A percentile compares a stretch with the other conserved stretches of the same genome.
These are phyloP conservation scores for Agaricus sinodeliciosus DNA, from an alignment of 768 basidiomycete genomes.

Conservation along the genomic window DNA sequence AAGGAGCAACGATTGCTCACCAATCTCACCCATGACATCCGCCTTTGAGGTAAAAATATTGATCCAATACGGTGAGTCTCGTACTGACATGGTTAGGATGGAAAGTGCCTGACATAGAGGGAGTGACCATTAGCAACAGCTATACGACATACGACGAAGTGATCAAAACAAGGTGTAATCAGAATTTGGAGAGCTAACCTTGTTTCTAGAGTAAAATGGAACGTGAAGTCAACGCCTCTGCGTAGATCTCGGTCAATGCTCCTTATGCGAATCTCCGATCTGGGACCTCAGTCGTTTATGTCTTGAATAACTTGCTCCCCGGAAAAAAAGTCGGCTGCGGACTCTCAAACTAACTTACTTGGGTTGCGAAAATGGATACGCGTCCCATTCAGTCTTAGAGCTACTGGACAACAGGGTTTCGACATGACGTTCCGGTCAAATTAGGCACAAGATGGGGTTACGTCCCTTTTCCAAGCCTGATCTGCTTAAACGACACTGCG, in stretches of 20 bases:
- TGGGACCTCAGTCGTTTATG: constrained; percentile 5
- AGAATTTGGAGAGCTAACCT: neutral
- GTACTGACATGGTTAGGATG: neutral
- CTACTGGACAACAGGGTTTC: constrained; percentile 8
- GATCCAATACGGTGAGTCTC: neutral
- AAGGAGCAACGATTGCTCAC: constrained; percentile 8
- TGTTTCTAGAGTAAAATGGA: constrained; percentile 3
- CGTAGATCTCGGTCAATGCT: constrained; percentile 8
- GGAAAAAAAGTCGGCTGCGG: constrained; percentile 11
- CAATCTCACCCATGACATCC: neutral
- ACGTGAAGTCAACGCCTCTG: constrained; percentile 5
- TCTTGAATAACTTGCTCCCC: neutral
- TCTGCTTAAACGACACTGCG: constrained; percentile 19
- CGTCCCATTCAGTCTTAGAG: constrained; percentile 11
- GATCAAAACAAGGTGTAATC: neutral
- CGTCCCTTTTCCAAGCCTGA: constrained; percentile 6
- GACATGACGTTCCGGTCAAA: constrained; percentile 14
- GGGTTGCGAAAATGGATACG: constrained; percentile 12
- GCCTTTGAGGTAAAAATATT: neutral
- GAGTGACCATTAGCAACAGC: neutral
- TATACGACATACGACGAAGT: neutral
- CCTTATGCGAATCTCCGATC: constrained; percentile 10
- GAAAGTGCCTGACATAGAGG: neutral
- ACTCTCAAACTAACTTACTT: constrained; percentile 12
- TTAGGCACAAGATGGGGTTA: constrained; percentile 15